Percentiles rank a stretch among this genome's conserved stretches.
phyloP scores from a whole-genome alignment of 2,329 filamentous ascomycete species.

The Ceratocystis albifundus region DNA sequence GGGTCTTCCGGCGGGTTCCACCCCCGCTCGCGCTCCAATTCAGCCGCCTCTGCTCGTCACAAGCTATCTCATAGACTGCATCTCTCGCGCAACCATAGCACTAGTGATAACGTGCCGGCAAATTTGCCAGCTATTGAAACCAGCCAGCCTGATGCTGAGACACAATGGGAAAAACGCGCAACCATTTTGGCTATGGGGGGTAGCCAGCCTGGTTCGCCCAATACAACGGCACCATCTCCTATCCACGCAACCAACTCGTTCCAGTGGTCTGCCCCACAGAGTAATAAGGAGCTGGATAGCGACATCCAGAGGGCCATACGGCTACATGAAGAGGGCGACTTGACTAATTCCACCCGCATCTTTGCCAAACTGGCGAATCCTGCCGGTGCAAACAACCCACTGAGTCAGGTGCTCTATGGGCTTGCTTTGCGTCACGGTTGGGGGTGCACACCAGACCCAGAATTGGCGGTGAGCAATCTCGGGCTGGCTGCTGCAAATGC shows the following conservation, averaged over 20 bases:
- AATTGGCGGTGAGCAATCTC: slow-evolving; percentile 69
- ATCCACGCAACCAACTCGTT: slow-evolving; percentile 24
- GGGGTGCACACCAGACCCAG: slow-evolving; percentile 66
- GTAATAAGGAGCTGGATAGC: slow-evolving; percentile 39
- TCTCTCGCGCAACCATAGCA: slow-evolving; percentile 46
- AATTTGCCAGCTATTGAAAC: slow-evolving; percentile 63
- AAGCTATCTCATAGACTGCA: slow-evolving; percentile 61
- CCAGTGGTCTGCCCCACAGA: slow-evolving; percentile 28
- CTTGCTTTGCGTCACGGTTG: slow-evolving; percentile 86
- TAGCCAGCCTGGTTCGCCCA: slow-evolving; percentile 31
- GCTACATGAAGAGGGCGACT: slow-evolving; percentile 73
- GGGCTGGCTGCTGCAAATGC: slow-evolving; percentile 83
- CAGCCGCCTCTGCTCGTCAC: slow-evolving; percentile 35
- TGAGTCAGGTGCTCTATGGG: slow-evolving; percentile 92
- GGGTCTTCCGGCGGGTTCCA: slow-evolving; percentile 24
- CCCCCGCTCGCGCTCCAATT: slow-evolving; percentile 35
- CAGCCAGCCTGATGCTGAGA: slow-evolving; percentile 42
- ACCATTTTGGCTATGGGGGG: slow-evolving; percentile 55
- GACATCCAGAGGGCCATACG: slow-evolving; percentile 93
- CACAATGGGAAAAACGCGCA: slow-evolving; percentile 83
- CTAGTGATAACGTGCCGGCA: slow-evolving; percentile 63
- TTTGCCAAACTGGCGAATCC: slow-evolving; percentile 78
- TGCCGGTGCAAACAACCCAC: slow-evolving; percentile 73
- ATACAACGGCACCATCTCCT: slow-evolving; percentile 26
- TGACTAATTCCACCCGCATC: slow-evolving; percentile 68